A percentile compares a stretch with the other conserved stretches of the same genome.
Conservation (phyloP, 139 green algal species). For the Picochlorum sp. region DNA sequence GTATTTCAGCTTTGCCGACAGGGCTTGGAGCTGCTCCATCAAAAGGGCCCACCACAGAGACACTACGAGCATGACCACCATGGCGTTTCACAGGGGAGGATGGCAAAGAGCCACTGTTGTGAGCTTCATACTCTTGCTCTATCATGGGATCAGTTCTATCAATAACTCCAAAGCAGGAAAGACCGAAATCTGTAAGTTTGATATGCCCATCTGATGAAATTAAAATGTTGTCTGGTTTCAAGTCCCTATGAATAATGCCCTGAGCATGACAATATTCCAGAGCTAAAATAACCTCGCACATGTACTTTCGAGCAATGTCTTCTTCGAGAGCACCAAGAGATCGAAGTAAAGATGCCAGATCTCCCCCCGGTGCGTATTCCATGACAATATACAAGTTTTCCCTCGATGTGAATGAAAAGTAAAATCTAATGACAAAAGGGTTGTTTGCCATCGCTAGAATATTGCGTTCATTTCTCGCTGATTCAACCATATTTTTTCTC, state of each 20-base stretch:
- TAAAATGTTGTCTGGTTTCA: slow-evolving; percentile 98
- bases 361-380: slow-evolving; percentile 89
- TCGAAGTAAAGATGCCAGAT: slow-evolving; percentile 72
- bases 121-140: background rate
- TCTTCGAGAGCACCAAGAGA: slow-evolving; percentile 76
- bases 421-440: slow-evolving; percentile 84
- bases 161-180: slow-evolving; percentile 74
- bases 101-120: slow-evolving; percentile 9
- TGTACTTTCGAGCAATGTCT: slow-evolving; percentile 70
- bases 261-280: slow-evolving; percentile 91
- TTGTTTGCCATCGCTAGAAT: slow-evolving; percentile 84
- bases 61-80: background rate
- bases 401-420: slow-evolving; percentile 80
- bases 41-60: background rate
- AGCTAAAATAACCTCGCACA: slow-evolving; percentile 84
- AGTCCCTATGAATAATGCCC: slow-evolving; percentile 88
- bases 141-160: slow-evolving; percentile 52
- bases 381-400: slow-evolving; percentile 97
- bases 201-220: slow-evolving; percentile 82
- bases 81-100: slow-evolving; percentile 7
- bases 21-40: slow-evolving; percentile 14
- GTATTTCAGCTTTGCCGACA: slow-evolving; percentile 19
- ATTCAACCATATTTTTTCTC: slow-evolving; percentile 92
- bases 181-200: slow-evolving; percentile 92
- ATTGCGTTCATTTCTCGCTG: slow-evolving; percentile 84